These are phyloP conservation scores for Syncephalastrum racemosum DNA, from an alignment of 371 early-diverging fungal genomes.

Conservation along the genomic window DNA sequence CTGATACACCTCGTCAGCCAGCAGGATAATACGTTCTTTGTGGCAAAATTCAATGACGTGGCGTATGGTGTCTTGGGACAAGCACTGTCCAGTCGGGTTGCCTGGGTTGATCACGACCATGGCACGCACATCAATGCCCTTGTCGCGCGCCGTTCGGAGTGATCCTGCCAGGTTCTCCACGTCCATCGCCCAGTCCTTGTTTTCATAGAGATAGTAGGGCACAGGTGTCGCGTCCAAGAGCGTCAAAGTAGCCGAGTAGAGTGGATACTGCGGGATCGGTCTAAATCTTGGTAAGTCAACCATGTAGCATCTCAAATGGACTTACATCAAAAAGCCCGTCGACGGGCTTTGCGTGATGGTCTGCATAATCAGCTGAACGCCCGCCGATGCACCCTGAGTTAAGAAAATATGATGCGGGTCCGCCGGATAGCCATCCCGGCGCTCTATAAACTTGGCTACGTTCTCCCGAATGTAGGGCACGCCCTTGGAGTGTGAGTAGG, in stretches of 20 bases:
- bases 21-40: slow-evolving; percentile 69
- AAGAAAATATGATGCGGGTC: slow-evolving; percentile 82
- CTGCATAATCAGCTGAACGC: slow-evolving; percentile 84
- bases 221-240: slow-evolving; percentile 80
- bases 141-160: slow-evolving; percentile 57
- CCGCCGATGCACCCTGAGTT: slow-evolving; percentile 84
- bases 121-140: slow-evolving; percentile 85
- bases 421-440: slow-evolving; percentile 84
- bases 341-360: slow-evolving; percentile 68
- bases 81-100: slow-evolving; percentile 92
- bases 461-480: slow-evolving; percentile 72
- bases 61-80: slow-evolving; percentile 73
- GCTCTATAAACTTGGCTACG: slow-evolving; percentile 80
- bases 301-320: background rate
- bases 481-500: slow-evolving; percentile 93
- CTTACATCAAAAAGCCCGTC: slow-evolving; percentile 87
- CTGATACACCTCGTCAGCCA: slow-evolving; percentile 97
- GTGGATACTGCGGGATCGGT: slow-evolving; percentile 97
- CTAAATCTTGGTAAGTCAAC: background rate
- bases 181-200: slow-evolving; percentile 76
- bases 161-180: slow-evolving; percentile 58
- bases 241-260: slow-evolving; percentile 88
- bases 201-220: slow-evolving; percentile 89
- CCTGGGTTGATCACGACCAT: slow-evolving; percentile 96
- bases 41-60: slow-evolving; percentile 84